A percentile compares a stretch with the other conserved stretches of the same genome.
Conservation (phyloP, 2,329 filamentous ascomycete species). For the Alternaria sp. region DNA sequence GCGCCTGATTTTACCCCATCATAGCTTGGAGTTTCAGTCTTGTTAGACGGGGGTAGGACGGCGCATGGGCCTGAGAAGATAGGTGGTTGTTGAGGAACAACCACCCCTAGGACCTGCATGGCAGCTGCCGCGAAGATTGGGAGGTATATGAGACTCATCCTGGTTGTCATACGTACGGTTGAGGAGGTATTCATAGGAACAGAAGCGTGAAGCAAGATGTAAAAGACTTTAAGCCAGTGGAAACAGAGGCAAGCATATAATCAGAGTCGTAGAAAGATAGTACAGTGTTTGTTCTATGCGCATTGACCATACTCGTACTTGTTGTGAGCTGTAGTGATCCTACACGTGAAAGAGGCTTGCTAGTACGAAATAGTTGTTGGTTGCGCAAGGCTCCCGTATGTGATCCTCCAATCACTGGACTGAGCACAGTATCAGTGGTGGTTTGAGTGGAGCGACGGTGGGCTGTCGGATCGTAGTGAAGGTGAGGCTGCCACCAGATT, state of each 20-base stretch:
- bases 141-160: not conserved
- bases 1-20: not conserved
- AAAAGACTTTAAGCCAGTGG: not conserved
- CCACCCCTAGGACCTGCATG: not conserved
- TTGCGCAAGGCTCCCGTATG: no score
- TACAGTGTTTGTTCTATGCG: not conserved
- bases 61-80: constrained; percentile 3
- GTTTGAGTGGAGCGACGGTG: not conserved
- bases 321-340: not conserved
- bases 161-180: not conserved
- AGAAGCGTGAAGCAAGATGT: not conserved
- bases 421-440: not conserved
- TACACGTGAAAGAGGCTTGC: no score
- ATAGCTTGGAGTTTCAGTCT: not conserved
- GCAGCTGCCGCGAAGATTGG: not conserved
- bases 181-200: not conserved
- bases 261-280: not conserved
- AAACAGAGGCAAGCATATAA: not conserved
- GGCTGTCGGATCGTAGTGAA: not conserved
- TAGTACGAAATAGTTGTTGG: no score
- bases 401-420: not conserved
- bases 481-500: not conserved
- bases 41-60: not conserved
- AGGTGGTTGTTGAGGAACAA: not conserved
- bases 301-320: not conserved